Conservation (phyloP, 352 stramenopile species). For the Aphanomyces invadans region DNA sequence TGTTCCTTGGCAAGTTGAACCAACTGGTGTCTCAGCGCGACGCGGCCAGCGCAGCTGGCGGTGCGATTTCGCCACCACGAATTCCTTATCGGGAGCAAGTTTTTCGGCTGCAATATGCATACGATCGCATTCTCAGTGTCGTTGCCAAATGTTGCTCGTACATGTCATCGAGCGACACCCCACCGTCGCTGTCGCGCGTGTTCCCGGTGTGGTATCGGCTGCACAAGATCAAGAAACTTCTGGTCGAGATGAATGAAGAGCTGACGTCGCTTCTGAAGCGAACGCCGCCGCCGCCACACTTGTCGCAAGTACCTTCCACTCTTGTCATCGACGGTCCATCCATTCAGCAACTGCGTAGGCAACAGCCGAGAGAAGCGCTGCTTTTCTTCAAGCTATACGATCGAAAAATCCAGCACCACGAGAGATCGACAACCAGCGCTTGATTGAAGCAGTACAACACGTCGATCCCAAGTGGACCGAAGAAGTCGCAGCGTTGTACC, state of each 20-base stretch:
- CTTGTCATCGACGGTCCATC: not conserved
- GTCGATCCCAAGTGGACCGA: not conserved
- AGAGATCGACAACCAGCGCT: conserved; percentile 6
- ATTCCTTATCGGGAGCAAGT: conserved; percentile 21
- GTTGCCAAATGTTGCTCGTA: not conserved
- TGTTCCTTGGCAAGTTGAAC: conserved; percentile 5
- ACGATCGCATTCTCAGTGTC: conserved; percentile 8
- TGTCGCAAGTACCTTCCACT: conserved; percentile 1
- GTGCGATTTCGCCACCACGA: not conserved
- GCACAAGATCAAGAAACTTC: conserved; percentile 18
- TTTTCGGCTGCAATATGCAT: conserved; percentile 15
- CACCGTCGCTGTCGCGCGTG: not conserved
- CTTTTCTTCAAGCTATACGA: conserved; percentile 12
- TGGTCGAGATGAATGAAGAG: conserved; percentile 11
- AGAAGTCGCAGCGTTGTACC: not conserved
- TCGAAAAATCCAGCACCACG: not conserved
- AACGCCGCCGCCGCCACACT: conserved; percentile 7
- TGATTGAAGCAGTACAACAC: not conserved
- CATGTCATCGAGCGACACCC: not conserved
- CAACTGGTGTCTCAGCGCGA: conserved; percentile 13
- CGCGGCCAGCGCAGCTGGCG: not conserved
- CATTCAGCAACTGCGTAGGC: not conserved
- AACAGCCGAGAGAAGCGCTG: not conserved
- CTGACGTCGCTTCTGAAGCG: not conserved
- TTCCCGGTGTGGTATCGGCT: conserved; percentile 23